Percentiles rank a stretch among this genome's conserved stretches.
Conservation (phyloP, 805 yeast genomes). For the Starmerella asiatica region DNA sequence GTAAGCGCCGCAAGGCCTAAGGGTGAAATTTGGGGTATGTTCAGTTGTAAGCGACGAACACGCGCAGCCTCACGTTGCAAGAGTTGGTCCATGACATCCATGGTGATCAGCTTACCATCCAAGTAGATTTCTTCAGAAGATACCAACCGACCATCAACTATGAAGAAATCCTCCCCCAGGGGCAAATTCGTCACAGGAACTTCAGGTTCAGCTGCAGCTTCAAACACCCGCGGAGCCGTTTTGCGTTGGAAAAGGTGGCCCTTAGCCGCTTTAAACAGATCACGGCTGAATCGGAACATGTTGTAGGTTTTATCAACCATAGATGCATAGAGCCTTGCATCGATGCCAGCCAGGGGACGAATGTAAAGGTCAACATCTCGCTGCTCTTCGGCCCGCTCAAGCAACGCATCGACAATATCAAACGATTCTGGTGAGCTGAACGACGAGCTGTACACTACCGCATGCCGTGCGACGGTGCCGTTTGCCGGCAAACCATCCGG, state of each 20-base stretch:
- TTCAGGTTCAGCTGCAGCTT: constrained; percentile 2
- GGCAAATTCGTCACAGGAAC: constrained; percentile 1
- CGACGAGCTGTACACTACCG: constrained; percentile 10
- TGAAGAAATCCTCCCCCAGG: constrained; percentile 4
- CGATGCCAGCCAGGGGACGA: constrained; percentile 13
- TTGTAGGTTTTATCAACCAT: constrained; percentile 9
- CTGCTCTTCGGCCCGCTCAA: constrained; percentile 1
- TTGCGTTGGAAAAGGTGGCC: constrained; percentile 10
- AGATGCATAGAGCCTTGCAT: constrained; percentile 7
- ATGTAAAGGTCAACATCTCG: constrained; percentile 11
- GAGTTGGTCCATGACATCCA: constrained; percentile 5
- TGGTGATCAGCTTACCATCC: neutral
- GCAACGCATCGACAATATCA: constrained; percentile 6
- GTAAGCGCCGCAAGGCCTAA: constrained; percentile 8
- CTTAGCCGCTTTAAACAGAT: constrained; percentile 9
- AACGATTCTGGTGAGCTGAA: constrained; percentile 4
- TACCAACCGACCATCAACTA: constrained; percentile 17
- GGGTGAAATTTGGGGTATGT: constrained; percentile 9
- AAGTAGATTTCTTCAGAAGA: neutral
- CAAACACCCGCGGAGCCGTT: constrained; percentile 10
- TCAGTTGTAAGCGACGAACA: constrained; percentile 5
- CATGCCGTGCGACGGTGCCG: neutral
- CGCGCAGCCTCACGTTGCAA: constrained; percentile 15
- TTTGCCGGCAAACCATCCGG: neutral
- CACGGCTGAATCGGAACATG: constrained; percentile 11